Evolutionary conservation across 768 basidiomycete species (phyloP), one percentile per base, ranked within the genome.

Genomic region (Mycena floridula): DNA sequence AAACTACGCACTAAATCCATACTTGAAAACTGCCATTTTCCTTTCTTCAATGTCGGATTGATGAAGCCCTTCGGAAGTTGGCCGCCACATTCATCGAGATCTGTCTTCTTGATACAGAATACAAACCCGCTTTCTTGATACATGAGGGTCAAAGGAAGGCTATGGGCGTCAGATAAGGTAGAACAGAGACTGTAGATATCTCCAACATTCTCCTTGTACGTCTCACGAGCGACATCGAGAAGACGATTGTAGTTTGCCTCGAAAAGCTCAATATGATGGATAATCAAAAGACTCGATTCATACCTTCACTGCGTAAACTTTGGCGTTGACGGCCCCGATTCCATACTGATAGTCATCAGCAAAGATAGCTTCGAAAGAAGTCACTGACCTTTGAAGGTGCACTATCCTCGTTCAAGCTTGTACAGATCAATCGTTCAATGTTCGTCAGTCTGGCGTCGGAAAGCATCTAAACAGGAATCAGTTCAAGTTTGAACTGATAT

Each of bases 151-250:
- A 92, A 56, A 0, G 86, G 84, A 2, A 93, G 63, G 4, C 70
- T 69, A 51, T 89, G 76, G 48, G 76, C 66, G 47, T 86, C 78
- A 0, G 79, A 68, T 12, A 91, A 63, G 0, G 64, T 66, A 13
- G 69, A 67, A 47, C 77, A 78, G 26, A 92, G 67, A 43, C 82
- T 73, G 50, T 82, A 81, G 43, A 96, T 90, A 56, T 99, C 95
- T 13, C 80, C 76, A 36, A 95, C 74, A 52, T 95, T 95, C 61
- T 99, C 94, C 54, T 85, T 89, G 68, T 85, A 97, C 0, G 94
- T 94, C 60, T 91, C 91, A 3, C 96, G 77, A 2, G 95, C 96
- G 6, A 98, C 91, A 51, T 98, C 95, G 24, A 99, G 81, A 8
- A 95, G 70, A 23, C 79, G 79, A 52, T 91, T 89, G 55, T 74